Conservation (phyloP, 495 filamentous ascomycete species). For the Ramalina peruviana region DNA sequence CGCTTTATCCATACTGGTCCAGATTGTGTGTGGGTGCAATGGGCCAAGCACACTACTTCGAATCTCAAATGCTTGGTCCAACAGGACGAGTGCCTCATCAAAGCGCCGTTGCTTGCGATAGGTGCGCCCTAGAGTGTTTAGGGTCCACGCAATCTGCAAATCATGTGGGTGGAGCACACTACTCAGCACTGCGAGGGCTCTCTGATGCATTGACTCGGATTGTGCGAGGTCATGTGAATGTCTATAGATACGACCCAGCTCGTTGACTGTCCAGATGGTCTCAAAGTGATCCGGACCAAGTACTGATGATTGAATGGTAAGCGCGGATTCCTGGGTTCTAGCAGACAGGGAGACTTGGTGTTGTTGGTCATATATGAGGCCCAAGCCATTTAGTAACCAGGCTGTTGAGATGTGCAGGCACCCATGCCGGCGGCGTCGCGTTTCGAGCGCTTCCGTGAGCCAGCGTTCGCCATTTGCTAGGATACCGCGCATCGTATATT, state of each 20-base stretch:
- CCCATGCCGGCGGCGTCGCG: not conserved
- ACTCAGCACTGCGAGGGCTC: not conserved
- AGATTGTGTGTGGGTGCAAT: no score
- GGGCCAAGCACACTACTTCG: no score
- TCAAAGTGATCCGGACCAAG: not conserved
- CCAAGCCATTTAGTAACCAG: not conserved
- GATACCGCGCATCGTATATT: not conserved
- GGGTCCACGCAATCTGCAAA: not conserved
- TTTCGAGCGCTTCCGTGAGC: not conserved
- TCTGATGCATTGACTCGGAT: not conserved
- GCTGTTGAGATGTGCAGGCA: not conserved
- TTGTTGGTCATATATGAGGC: constrained; percentile 1
- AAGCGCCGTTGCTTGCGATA: not conserved
- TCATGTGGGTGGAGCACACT: not conserved
- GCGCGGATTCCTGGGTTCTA: not conserved
- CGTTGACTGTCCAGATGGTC: not conserved
- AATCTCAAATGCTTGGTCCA: no score
- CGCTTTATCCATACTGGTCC: no score
- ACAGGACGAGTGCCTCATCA: not conserved
- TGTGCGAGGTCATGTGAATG: not conserved
- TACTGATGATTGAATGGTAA: not conserved
- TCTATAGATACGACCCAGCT: not conserved
- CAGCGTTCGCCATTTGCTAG: not conserved
- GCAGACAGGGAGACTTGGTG: not conserved
- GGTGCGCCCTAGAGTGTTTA: not conserved